Conservation (phyloP, 2,329 filamentous ascomycete genomes). For the Fusarium temperatum region DNA sequence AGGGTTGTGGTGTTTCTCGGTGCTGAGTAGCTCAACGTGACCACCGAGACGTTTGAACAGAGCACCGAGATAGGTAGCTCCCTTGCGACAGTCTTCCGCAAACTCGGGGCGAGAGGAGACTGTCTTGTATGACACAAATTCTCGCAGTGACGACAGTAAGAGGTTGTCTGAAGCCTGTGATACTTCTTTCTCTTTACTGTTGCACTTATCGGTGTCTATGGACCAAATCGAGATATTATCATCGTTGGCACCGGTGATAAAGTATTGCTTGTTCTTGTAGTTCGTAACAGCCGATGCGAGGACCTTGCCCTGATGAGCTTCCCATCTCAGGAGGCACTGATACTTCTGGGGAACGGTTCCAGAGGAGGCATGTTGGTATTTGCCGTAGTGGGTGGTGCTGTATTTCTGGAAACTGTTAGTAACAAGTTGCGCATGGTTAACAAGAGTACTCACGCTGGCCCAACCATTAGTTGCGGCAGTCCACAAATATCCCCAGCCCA, state of each 20-base stretch:
- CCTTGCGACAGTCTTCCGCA: constrained; percentile 89
- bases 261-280: constrained; percentile 78
- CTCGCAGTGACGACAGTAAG: constrained; percentile 76
- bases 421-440: rapidly evolving
- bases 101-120: constrained; percentile 88
- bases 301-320: constrained; percentile 87
- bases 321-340: constrained; percentile 79
- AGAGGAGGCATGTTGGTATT: constrained; percentile 58
- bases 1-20: constrained; percentile 82
- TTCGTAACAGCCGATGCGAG: constrained; percentile 81
- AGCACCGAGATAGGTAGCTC: constrained; percentile 87
- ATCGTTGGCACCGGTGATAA: constrained; percentile 94
- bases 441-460: constrained; percentile 70
- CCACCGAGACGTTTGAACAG: constrained; percentile 94
- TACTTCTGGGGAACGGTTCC: constrained; percentile 79
- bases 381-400: constrained; percentile 71
- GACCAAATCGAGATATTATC: constrained; percentile 91
- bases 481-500: constrained; percentile 86
- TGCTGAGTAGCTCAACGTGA: constrained; percentile 88
- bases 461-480: constrained; percentile 90
- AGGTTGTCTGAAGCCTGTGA: constrained; percentile 57
- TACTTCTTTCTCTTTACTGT: constrained; percentile 51
- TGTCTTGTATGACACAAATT: constrained; percentile 92
- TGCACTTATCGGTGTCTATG: constrained; percentile 57
- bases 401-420: constrained; percentile 62